Base-by-base conservation (phyloP, 331 rosid species). In the Prunus yedoensis region DNA sequence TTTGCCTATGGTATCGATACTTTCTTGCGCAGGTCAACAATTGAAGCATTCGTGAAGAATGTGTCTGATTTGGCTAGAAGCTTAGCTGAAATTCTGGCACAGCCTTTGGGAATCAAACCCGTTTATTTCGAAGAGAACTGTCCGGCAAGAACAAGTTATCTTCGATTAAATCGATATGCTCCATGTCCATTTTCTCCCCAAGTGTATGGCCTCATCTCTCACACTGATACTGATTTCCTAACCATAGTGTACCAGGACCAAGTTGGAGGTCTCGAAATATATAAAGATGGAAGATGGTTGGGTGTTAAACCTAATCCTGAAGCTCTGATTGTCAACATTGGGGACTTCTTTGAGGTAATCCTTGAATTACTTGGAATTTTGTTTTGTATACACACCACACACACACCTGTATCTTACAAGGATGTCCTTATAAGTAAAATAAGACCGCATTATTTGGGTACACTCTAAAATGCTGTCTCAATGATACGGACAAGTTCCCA, bases 311-410 rank as follows among this genome's bases (percentile, higher is more conserved):
- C 94, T 69, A 87, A 89, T 71, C 90, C 94, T 6, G 46, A 62
- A 11, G 89, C 96, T 79, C 83, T 93, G 10, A 74, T 89, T 57
- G 85, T 93, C 81, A 91, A 91, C 74, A 71, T 93, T 63, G 98
- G 98, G 9, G 93, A 88, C 73, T 75, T 93, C 18, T 88, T 89
- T 87, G 97, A 93, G 97, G 96, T 91, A 57, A 38, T 13, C 23
- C 13, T 23, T 17, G 7, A 28, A 8, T 4, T 3, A 73, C 14
- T 7, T 23, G 47, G 16, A 49, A 54, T 66, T 23, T 43, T 57
- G 43, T 35, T 35, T 35, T 35, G 43, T 35, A 6, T 35, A 25
- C 25, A 25, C 25, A 23, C 25, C 25, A 23, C 25, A 23, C 25
- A 21, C 25, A 25, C 25, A 25, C 25, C 25, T 35, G 43, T 35